phyloP scores from a whole-genome alignment of 768 basidiomycete species.

The Hygrophoropsis aurantiaca region DNA sequence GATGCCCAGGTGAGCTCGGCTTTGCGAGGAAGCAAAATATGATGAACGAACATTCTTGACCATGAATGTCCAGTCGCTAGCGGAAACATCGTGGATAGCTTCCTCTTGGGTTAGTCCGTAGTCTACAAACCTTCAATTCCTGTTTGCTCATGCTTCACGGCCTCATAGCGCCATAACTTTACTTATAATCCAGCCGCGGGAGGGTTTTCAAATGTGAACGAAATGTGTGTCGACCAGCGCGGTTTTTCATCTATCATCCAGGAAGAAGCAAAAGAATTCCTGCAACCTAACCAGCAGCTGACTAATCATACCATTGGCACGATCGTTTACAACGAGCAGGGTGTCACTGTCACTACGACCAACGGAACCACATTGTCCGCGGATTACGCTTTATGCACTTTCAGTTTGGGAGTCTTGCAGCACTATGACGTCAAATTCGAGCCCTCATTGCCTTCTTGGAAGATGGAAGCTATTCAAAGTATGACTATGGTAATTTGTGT shows the following conservation, averaged over 20 bases:
- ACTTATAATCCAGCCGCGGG: slow-evolving; percentile 52
- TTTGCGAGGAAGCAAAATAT: no score
- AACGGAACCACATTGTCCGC: slow-evolving; percentile 45
- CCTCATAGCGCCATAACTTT: slow-evolving; percentile 57
- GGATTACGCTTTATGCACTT: slow-evolving; percentile 64
- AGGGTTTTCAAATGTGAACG: slow-evolving; percentile 57
- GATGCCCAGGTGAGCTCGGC: slow-evolving; percentile 32
- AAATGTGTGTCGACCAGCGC: slow-evolving; percentile 58
- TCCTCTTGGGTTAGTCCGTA: slow-evolving; percentile 52
- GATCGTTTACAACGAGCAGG: slow-evolving; percentile 44
- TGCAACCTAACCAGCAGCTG: slow-evolving; percentile 44
- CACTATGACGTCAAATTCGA: slow-evolving; percentile 56
- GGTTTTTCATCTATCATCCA: slow-evolving; percentile 60
- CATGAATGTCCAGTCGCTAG: slow-evolving; percentile 50
- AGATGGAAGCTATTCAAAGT: slow-evolving; percentile 61
- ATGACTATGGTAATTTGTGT: slow-evolving; percentile 51
- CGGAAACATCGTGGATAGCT: slow-evolving; percentile 62
- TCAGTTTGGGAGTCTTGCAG: slow-evolving; percentile 71
- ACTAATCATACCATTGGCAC: slow-evolving; percentile 50
- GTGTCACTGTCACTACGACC: slow-evolving; percentile 47
- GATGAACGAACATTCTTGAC: no score
- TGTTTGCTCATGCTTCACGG: not conserved
- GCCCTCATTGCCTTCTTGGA: slow-evolving; percentile 58
- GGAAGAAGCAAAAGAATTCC: slow-evolving; percentile 55
- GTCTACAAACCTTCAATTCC: not conserved